Evolutionary conservation across 495 filamentous ascomycete species (phyloP), one percentile per base, ranked within the genome.

Genomic region (Friedmanniomyces endolithicus): DNA sequence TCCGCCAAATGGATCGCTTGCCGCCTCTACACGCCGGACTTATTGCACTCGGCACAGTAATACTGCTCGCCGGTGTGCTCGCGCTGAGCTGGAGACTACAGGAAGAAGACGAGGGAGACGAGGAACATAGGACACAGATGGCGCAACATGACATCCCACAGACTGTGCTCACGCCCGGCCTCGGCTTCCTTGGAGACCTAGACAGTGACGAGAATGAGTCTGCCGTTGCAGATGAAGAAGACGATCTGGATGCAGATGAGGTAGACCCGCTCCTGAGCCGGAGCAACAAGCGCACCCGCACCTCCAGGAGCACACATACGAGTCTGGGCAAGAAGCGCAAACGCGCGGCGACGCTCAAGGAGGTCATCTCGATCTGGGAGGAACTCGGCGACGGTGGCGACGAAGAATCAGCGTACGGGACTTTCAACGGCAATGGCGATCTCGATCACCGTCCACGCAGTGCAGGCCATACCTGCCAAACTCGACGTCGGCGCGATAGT

Each of bases 51-150:
- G 92, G 92, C 0, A 96, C 90, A 1, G 72, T 79, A 31, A 85
- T 99, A 50, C 76, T 99, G 8, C 79, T 99, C 2, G 73, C 78
- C 2, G 92, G 92, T 53, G 92, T 99, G 2, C 73, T 99, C 3
- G 89, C 88, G 40, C 77, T 99, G 7, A 95, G 88, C 20, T 99
- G 92, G 92, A 81, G 94, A 40, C 78, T 99, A 33, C 83, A 86
- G 62, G 83, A 86, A 52, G 51, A 52, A 19, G 59, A 52, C 16
- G 59, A 57, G 20, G 43, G n/a, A 16, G 35, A 46, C 17, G 51
- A 45, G 39, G 37, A 58, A 7, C 35, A 51, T n/a, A 16, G 35
- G 22, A 49, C 24, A 23, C 53, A 41, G 16, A 57, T 53, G 50
- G 31, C 53, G 31, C 46, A 54, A 22, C 37, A 59, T 25, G 59